phyloP scores from a whole-genome alignment of 192 early-diverging fungal species.

The Funneliformis geosporum region DNA sequence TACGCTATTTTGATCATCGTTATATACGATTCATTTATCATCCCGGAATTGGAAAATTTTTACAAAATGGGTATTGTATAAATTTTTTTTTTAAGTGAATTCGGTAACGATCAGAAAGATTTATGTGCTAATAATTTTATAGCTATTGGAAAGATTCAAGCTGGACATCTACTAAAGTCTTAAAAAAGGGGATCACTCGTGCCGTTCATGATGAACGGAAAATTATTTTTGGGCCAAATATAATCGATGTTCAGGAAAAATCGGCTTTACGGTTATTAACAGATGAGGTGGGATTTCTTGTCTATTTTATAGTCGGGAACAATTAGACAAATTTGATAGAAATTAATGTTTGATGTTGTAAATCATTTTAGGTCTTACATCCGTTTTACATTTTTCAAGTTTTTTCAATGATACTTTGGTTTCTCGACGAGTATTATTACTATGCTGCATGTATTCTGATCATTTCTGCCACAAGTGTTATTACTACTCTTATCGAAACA shows the following conservation, averaged over 20 bases:
- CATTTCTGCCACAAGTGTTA: conserved; percentile 78
- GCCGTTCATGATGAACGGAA: conserved; percentile 58
- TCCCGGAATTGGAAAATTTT: conserved; percentile 48
- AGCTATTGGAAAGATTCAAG: conserved; percentile 55
- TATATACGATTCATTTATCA: conserved; percentile 58
- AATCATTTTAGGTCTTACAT: conserved; percentile 55
- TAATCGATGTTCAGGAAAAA: conserved; percentile 73
- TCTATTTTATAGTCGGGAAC: neutral
- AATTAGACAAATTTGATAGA: neutral
- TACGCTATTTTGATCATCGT: conserved; percentile 55
- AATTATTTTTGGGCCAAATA: conserved; percentile 72
- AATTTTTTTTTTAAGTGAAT: neutral
- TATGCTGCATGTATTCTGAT: conserved; percentile 92
- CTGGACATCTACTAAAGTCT: conserved; percentile 46
- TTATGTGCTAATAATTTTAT: conserved; percentile 7
- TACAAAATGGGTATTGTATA: conserved; percentile 41
- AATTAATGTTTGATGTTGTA: neutral
- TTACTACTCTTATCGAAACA: conserved; percentile 79
- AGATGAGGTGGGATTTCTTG: conserved; percentile 54
- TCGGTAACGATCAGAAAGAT: neutral
- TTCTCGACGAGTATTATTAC: conserved; percentile 90
- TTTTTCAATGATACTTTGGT: conserved; percentile 78
- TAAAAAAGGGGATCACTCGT: conserved; percentile 54
- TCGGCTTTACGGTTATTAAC: conserved; percentile 58
- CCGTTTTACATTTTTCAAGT: conserved; percentile 86